Evolutionary conservation across 2,329 filamentous ascomycete species (phyloP), one percentile per base, ranked within the genome.

Genomic region (Aspergillus tamarii): DNA sequence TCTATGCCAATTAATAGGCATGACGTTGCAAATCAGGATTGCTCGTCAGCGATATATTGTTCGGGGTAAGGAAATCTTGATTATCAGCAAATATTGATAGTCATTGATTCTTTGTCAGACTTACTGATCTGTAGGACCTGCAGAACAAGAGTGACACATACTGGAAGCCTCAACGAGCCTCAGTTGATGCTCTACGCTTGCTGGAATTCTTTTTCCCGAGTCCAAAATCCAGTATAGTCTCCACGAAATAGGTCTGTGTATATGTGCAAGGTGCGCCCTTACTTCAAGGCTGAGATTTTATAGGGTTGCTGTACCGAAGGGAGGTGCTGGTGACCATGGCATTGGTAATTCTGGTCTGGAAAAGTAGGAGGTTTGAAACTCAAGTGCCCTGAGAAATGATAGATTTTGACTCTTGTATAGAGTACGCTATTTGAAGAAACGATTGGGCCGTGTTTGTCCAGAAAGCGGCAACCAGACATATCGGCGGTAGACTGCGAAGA

Each of bases 1-100:
- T 64, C 66, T 60, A 55, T 73, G 70, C 70, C 70, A 73, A 58
- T 70, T 72, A 71, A 69, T 34, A 73, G 52, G 12, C 69, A 60
- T 4, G 68, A 69, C 41, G 68, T 70, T 52, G 68, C 68, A 26
- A 10, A 36, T 30, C 26, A 5, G 21, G 68, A 71, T 28, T 66
- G 67, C 26, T 65, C 62, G 26, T 68, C 68, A 10, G 68, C 68
- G 16, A 26, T 23, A 34, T 30, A 58, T 46, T 57, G 57, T 52
- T 69, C 55, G 2, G 21, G 4, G 46, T 59, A 36, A 21, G 48
- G 43, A 19, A 57, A n/a, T 16, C 60, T 62, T 21, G 19, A 41
- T 36, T 23, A 28, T 64, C 16, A 68, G 61, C 32, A 52, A 55
- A 23, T 34, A 53, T 28, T 50, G 16, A 32, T 30, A 26, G 21